Evolutionary conservation across 2,329 filamentous ascomycete genomes (phyloP), one percentile per base, ranked within the genome.

Genomic region (Penicillium griseofulvum): DNA sequence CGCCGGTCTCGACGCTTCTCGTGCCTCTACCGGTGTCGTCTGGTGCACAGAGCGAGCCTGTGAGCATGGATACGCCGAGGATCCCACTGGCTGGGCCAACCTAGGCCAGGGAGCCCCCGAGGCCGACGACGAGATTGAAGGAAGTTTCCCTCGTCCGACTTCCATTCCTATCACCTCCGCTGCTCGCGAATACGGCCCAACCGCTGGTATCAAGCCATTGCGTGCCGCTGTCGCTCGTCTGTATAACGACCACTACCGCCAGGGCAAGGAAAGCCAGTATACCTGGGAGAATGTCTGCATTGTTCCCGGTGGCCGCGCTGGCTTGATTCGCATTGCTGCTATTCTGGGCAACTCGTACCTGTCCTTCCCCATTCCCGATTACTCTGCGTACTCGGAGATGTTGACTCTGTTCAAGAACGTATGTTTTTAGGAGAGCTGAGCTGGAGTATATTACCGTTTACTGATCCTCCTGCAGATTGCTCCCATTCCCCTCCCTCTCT

Each of bases 351-450:
- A 96, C 73, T 87, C 91, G 52, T 96, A 96, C 70, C 81, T 97
- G 60, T 90, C 88, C 39, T 97, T 97, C 82, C 96, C 96, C 76
- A 90, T 96, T 70, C 90, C 90, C 43, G 89, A 97, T 74, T 97
- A 97, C 78, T 96, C 92, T 3, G 93, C 93, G 2, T 97, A 97
- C 80, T 96, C 95, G 70, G 92, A 97, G 80, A 97, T 97, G 92
- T 77, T 97, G 77, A 91, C 87, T 55, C 80, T 97, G 56, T 97
- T 97, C 83, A 91, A 90, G 77, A 96, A 96, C 74, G 74, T 76
- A 51, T 28, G 48, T 50, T 34, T 16, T 14, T 9, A 4, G 17
- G 16, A 34, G 19, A 56, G 71, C 65, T 43, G 37, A 22, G 19
- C 12, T 10, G 41, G 17, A 4, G 19, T 37, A 6, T 14, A 12